A percentile compares a stretch with the other conserved stretches of the same genome.
These are phyloP conservation scores for Fusarium avenaceum DNA, from an alignment of 2,329 filamentous ascomycete genomes.

Conservation along the genomic window DNA sequence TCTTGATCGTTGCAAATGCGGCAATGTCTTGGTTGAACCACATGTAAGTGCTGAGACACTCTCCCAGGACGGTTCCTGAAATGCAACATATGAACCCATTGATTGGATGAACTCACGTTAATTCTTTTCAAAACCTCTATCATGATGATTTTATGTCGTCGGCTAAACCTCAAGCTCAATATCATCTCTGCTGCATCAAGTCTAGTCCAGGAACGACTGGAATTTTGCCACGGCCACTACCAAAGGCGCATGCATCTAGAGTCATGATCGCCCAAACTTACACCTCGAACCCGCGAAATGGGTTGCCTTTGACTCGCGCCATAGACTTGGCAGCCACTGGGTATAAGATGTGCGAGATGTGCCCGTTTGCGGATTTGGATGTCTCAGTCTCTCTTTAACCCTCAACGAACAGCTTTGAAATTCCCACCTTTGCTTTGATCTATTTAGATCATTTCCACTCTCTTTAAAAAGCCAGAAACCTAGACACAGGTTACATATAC, in stretches of 20 bases:
- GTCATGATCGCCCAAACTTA: constrained; percentile 28
- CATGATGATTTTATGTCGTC: accelerated
- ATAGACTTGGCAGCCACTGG: too few relatives aligned
- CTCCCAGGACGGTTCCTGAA: too few relatives aligned
- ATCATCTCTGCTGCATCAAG: constrained; percentile 22
- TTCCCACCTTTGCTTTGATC: constrained; percentile 11
- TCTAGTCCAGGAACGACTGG: constrained; percentile 37
- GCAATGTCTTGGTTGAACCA: constrained; percentile 8
- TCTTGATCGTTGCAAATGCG: neutral
- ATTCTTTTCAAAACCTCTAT: neutral
- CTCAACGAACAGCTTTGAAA: constrained; percentile 21
- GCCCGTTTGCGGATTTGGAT: constrained; percentile 8
- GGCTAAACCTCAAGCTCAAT: neutral
- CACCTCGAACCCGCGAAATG: neutral
- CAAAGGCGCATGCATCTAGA: constrained; percentile 21
- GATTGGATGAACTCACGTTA: neutral
- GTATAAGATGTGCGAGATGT: constrained; percentile 26
- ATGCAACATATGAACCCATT: accelerated
- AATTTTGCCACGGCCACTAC: constrained; percentile 27
- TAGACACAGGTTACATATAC: neutral
- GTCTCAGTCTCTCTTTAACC: constrained; percentile 33
- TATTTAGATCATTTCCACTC: constrained; percentile 22
- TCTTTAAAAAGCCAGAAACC: constrained; percentile 16
- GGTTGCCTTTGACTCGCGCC: neutral
- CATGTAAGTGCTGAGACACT: constrained; percentile 1